Conservation (phyloP, 1,139 yeast species). For the Candida freyschussii region DNA sequence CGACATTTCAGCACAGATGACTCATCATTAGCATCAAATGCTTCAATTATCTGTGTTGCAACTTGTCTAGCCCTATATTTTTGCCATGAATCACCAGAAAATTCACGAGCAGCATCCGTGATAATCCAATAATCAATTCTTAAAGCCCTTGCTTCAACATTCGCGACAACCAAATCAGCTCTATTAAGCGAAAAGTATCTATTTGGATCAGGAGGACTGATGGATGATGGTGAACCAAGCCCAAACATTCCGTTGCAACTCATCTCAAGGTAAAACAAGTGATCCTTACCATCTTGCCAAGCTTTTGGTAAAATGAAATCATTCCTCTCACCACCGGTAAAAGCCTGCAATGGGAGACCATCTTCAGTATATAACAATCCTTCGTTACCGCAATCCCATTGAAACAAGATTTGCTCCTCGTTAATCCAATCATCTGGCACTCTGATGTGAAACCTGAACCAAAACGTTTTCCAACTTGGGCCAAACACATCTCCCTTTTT, state of each 20-base stretch:
- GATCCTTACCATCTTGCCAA: constrained; percentile 37
- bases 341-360: constrained; percentile 75
- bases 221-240: constrained; percentile 56
- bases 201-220: constrained; percentile 64
- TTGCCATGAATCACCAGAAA: constrained; percentile 71
- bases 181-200: constrained; percentile 59
- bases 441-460: constrained; percentile 70
- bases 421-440: constrained; percentile 60
- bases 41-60: constrained; percentile 76
- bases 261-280: constrained; percentile 72
- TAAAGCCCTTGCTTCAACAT: constrained; percentile 72
- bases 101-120: constrained; percentile 87
- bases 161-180: constrained; percentile 81
- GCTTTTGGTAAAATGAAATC: constrained; percentile 62
- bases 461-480: constrained; percentile 95
- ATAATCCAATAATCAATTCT: constrained; percentile 82
- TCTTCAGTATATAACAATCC: constrained; percentile 67
- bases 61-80: constrained; percentile 76
- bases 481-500: constrained; percentile 77
- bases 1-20: constrained; percentile 57
- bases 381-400: constrained; percentile 87
- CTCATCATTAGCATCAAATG: constrained; percentile 56
- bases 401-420: constrained; percentile 53
- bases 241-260: constrained; percentile 97
- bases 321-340: constrained; percentile 82